Base-by-base conservation (phyloP, 1,284 basidiomycete genomes). In the Fomitopsis palustris region DNA sequence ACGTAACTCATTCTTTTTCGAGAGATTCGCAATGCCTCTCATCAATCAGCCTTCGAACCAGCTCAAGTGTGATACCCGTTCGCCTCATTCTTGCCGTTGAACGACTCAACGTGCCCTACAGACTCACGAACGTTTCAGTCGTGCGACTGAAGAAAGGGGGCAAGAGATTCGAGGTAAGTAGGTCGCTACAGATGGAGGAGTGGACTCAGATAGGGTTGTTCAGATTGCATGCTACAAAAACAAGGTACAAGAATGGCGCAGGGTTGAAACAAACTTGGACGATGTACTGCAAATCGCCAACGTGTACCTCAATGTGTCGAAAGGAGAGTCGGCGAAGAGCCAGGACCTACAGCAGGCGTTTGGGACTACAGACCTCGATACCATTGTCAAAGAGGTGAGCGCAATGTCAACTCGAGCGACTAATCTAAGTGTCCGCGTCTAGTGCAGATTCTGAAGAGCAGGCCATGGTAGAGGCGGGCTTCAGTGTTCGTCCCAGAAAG, bases 211-310 rank as follows among this genome's bases (percentile, higher is more conserved):
- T 19, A 8, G 17, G 47, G 9, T 14, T 54, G n/a, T 76, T 79
- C 81, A 95, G 93, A 92, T 99, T 67, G 96, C 96, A 52, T 98
- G 96, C 75, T 98, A 98, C 80, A 98, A 98, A 81, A 99, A 99
- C 78, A 98, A 98, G 78, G 96, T 98, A 21, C 92, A 95, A 66
- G 96, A 98, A 75, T 99, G 92, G 87, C 80, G 96, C 58, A 93
- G 95, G 62, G 91, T 96, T 23, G 96, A 99, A 80, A 96, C 88
- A 39, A 91, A 93, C 75, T 76, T 99, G 38, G 94, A 97, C 67
- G 96, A 99, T 69, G 95, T 99, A 29, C 84, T 99, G 27, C 97
- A 99, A 76, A 97, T 98, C 71, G 92, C 90, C 69, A 95, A 95
- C 68, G 92, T 99, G 54, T 99, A 98, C 74, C 82, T 87, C 54